Percentiles rank a stretch among this genome's conserved stretches.
phyloP scores from a whole-genome alignment of 108 stramenopile genomes.

The Nannochloropsis oceanica region DNA sequence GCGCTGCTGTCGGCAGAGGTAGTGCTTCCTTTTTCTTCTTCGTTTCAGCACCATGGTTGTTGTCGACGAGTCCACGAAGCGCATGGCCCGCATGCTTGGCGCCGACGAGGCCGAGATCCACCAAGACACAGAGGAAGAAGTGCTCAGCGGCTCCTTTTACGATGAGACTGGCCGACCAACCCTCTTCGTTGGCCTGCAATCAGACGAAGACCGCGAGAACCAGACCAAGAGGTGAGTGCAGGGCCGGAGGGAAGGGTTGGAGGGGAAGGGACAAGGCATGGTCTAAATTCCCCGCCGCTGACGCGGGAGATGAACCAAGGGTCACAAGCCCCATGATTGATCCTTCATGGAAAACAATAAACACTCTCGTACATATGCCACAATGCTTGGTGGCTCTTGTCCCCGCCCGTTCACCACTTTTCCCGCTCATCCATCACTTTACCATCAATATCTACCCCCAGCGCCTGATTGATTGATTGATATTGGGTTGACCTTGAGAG shows the following conservation, averaged over 20 bases:
- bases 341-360: too few species aligned
- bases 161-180: neutral
- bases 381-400: too few species aligned
- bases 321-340: too few species aligned
- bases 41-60: neutral
- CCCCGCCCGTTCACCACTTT: too few species aligned
- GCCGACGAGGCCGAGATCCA: neutral
- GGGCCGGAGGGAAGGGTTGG: neutral
- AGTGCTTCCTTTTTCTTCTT: neutral
- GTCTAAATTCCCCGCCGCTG: too few species aligned
- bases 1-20: neutral
- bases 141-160: neutral
- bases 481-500: too few species aligned
- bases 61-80: neutral
- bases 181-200: neutral
- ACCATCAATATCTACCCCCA: too few species aligned
- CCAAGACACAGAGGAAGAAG: neutral
- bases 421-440: too few species aligned
- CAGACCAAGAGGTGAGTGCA: neutral
- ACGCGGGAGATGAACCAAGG: too few species aligned
- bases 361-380: too few species aligned
- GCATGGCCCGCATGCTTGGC: neutral
- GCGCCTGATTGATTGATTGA: too few species aligned
- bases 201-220: neutral
- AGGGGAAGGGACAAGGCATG: neutral